Base-by-base conservation (phyloP, 2,329 filamentous ascomycete species). In the Magnaporthiopsis poae region DNA sequence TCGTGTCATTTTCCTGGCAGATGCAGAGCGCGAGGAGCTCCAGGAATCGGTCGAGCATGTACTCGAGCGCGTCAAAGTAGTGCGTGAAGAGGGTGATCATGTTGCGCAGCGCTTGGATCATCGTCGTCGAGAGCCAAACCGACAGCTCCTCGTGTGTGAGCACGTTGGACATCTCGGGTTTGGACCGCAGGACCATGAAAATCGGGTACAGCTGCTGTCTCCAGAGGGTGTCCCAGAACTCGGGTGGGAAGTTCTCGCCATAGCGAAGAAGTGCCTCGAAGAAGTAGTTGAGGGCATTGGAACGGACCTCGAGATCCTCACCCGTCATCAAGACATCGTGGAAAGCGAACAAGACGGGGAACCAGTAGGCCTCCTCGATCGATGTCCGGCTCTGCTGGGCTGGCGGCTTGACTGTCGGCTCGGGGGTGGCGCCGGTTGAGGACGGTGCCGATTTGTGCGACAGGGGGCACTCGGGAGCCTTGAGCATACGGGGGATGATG, bases 21-120 rank as follows among this genome's bases (percentile, higher is more conserved):
- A 99, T 99, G 75, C 95, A 99, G 13, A 99, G 85, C 3, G 92
- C 93, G 13, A 99, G 81, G 27, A 99, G 85, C 76, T 98, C 94
- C 56, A 99, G 80, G 76, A 99, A 98, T n/a, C 95, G 86, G 76
- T 97, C 92, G 25, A 99, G 85, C 95, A 99, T 99, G 75, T 96
- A 96, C 78, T 98, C 92, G 12, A 99, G 81, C 0, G 92, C 88
- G 68, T 96, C 91, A 70, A 99, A 99, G 78, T 98, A 99, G 77
- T 99, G 96, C 0, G 96, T 99, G 77, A 99, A 99, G 31, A 99
- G 85, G 0, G 92, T 94, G 72, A 99, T 98, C 91, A 99, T 96
- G 78, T 98, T 97, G 68, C 95, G 89, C 66, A 99, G 81, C 1
- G 95, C 95, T 76, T 99, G 95, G 60, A 99, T 99, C 91, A 99